These are phyloP conservation scores for Schizonepeta tenuifolia DNA, from an alignment of 257 asterid species.

Conservation along the genomic window DNA sequence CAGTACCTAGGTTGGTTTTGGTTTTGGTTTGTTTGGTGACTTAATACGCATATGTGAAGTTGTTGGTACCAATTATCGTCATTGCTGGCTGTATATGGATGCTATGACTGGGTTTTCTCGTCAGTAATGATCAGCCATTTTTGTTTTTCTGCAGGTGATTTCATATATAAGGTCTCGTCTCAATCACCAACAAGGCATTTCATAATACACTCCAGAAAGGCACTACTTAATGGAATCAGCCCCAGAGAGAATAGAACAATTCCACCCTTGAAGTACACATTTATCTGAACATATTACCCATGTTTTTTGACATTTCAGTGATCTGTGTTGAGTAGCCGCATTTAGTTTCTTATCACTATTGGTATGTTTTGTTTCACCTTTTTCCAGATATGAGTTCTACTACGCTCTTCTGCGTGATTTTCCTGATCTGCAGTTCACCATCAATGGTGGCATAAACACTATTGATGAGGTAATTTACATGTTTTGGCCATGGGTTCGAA, in stretches of 20 bases:
- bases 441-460: slow-evolving; percentile 93
- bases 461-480: slow-evolving; percentile 67
- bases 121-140: slow-evolving; percentile 21
- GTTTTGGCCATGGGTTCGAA: slow-evolving; percentile 25
- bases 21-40: neutral
- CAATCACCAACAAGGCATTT: slow-evolving; percentile 93
- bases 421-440: slow-evolving; percentile 86
- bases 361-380: slow-evolving; percentile 17
- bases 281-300: slow-evolving; percentile 15
- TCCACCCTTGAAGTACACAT: slow-evolving; percentile 84
- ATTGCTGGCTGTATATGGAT: slow-evolving; percentile 26
- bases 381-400: slow-evolving; percentile 84
- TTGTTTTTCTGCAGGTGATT: slow-evolving; percentile 72
- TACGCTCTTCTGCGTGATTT: slow-evolving; percentile 97
- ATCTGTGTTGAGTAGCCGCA: neutral
- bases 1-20: neutral
- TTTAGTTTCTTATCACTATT: slow-evolving; percentile 20
- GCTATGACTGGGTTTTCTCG: slow-evolving; percentile 22
- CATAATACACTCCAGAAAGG: slow-evolving; percentile 92
- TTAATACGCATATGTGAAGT: neutral
- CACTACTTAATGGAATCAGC: slow-evolving; percentile 89
- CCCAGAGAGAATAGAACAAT: slow-evolving; percentile 90
- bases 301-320: slow-evolving; percentile 22
- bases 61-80: slow-evolving; percentile 19
- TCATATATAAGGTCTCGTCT: slow-evolving; percentile 88